A percentile compares a stretch with the other conserved stretches of the same genome.
Evolutionary conservation across 192 early-diverging fungal species (phyloP).

Genomic region (Podila clonocystis): DNA sequence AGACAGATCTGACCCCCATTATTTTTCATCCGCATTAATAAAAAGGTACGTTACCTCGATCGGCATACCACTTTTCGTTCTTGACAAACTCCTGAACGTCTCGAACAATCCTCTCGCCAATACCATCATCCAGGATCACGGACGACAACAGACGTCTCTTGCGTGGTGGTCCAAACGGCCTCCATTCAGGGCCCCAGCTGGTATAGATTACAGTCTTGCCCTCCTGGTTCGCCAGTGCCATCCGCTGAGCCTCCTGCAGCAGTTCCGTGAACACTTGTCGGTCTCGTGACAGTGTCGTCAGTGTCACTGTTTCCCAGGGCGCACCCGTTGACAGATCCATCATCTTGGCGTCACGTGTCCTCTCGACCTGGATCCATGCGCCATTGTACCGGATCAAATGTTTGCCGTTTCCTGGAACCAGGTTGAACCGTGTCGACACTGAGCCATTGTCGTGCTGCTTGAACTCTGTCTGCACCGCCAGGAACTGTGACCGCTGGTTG

Average conservation of each 20-base stretch:
- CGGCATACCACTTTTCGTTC: conserved; percentile 85
- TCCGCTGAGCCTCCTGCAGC: conserved; percentile 81
- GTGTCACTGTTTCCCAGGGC: conserved; percentile 94
- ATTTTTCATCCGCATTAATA: neutral
- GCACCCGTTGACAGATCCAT: conserved; percentile 91
- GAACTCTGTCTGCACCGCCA: conserved; percentile 90
- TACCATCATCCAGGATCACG: conserved; percentile 77
- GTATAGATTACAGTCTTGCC: conserved; percentile 98
- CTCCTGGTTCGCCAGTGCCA: conserved; percentile 88
- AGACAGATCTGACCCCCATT: neutral
- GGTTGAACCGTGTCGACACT: conserved; percentile 80
- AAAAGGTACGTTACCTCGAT: conserved; percentile 60
- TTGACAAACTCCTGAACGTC: conserved; percentile 81
- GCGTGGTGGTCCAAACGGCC: conserved; percentile 94
- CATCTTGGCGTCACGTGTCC: conserved; percentile 87
- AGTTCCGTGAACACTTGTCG: conserved; percentile 78
- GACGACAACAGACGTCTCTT: conserved; percentile 76
- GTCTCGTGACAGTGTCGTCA: conserved; percentile 90
- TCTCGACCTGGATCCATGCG: conserved; percentile 85
- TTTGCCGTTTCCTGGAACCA: conserved; percentile 93
- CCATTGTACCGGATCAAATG: conserved; percentile 86
- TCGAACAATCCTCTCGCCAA: conserved; percentile 71
- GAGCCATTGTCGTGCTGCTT: conserved; percentile 93
- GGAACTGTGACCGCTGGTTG: conserved; percentile 70
- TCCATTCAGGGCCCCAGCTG: conserved; percentile 95